Evolutionary conservation across 805 yeast genomes (phyloP).

Genomic region (Kluyveromyces siamensis): DNA sequence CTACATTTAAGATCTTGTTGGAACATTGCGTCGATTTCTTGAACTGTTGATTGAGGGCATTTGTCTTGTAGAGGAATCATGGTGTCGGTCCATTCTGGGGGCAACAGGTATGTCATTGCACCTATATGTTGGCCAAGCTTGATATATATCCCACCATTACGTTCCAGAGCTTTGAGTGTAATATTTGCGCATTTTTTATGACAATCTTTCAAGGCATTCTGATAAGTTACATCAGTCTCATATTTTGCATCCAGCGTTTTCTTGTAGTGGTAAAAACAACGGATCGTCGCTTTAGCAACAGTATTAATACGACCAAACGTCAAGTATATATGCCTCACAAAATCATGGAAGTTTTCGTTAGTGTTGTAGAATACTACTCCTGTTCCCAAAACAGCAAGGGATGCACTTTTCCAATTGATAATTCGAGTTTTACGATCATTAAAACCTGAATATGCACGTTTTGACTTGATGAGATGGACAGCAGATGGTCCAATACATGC

Average conservation of each 20-base stretch:
- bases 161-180: conserved; percentile 69
- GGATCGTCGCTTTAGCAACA: conserved; percentile 57
- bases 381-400: conserved; percentile 7
- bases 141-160: conserved; percentile 87
- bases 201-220: conserved; percentile 48
- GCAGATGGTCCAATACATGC: background rate
- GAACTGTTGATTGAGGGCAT: conserved; percentile 74
- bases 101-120: conserved; percentile 85
- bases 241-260: conserved; percentile 41
- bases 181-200: conserved; percentile 71
- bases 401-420: conserved; percentile 4
- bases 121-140: conserved; percentile 91
- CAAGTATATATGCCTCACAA: conserved; percentile 16
- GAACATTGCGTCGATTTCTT: conserved; percentile 63
- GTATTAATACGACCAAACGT: conserved; percentile 47
- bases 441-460: background rate
- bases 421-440: background rate
- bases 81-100: conserved; percentile 90
- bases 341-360: conserved; percentile 19
- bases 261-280: conserved; percentile 67
- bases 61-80: conserved; percentile 88
- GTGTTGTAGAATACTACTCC: conserved; percentile 18
- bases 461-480: background rate
- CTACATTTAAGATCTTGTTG: conserved; percentile 50
- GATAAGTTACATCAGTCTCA: conserved; percentile 37